Evolutionary conservation across 2,329 filamentous ascomycete species (phyloP), one percentile per base, ranked within the genome.

Genomic region (Pseudogymnoascus sp.): DNA sequence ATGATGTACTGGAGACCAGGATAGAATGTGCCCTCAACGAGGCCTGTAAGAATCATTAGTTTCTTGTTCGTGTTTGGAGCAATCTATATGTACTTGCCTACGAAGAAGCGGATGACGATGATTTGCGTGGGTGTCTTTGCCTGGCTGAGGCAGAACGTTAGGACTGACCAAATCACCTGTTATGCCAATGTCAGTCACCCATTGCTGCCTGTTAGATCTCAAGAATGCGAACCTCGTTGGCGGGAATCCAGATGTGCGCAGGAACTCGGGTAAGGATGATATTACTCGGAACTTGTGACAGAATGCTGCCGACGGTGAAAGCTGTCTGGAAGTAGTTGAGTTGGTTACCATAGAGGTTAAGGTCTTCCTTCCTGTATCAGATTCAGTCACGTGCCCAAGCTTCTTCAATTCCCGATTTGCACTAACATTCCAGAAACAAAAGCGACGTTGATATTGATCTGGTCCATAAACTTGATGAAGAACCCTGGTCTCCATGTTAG

Each of bases 1-100:
- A 85, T 75, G 62, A 85, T 79, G 66, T 83, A 84, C 66, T 84
- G 82, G 0, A 81, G 76, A 22, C 80, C 80, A 12, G 82, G 79
- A 64, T 84, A 86, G 1, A 80, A 84, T 6, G 79, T 81, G 0
- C 79, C 77, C 72, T 86, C 83, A 59, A 79, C 78, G 16, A 85
- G 28, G 75, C 6, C 77, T 74, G 8, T 78, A 66, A 12, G 63
- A 72, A 60, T 72, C 77, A 46, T 78, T 66, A 0, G 73, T 73
- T 5, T 68, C 68, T 4, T 72, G 70, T 10, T 60, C n/a, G 19
- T 10, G 26, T 31, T 31, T 28, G 35, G 26, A 33, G 26, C 14
- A 22, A 31, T 16, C 16, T 4, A 59, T 35, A 12, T 37, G 72
- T 74, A 12, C 70, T 70, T 0, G 6, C 75, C 75, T 38, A 77